Evolutionary conservation across 371 early-diverging fungal species (phyloP).

Genomic region (Syncephalastrum monosporum): DNA sequence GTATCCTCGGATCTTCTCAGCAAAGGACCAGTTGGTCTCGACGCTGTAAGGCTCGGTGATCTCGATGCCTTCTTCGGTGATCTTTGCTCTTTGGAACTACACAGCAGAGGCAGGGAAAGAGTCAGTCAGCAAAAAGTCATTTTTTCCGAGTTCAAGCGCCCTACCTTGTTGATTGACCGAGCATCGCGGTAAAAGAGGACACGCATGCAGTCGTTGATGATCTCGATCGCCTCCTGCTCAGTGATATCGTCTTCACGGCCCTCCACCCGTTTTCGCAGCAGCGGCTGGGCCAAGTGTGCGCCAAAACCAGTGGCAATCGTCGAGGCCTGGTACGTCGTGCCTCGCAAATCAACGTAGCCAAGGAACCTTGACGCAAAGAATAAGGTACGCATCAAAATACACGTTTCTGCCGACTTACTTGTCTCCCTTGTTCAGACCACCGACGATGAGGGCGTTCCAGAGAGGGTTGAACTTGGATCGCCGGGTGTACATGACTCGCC

Average conservation of each 20-base stretch:
- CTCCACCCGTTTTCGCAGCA: slow-evolving; percentile 92
- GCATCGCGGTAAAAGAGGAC: slow-evolving; percentile 98
- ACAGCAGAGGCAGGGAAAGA: too few species aligned
- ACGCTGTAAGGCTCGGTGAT: slow-evolving; percentile 89
- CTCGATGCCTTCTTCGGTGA: slow-evolving; percentile 78
- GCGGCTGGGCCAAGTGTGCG: slow-evolving; percentile 93
- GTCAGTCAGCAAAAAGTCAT: too few species aligned
- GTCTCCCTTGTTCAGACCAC: slow-evolving; percentile 81
- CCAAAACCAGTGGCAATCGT: slow-evolving; percentile 98
- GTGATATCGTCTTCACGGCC: slow-evolving; percentile 81
- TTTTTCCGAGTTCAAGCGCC: background rate
- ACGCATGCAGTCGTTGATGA: slow-evolving; percentile 91
- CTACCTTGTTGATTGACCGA: slow-evolving; percentile 90
- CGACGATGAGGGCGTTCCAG: slow-evolving; percentile 95
- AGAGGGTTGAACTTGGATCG: slow-evolving; percentile 93
- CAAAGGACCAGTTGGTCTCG: slow-evolving; percentile 94
- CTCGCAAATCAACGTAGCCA: slow-evolving; percentile 95
- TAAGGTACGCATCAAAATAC: background rate
- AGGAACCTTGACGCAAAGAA: slow-evolving; percentile 68
- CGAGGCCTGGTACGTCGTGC: slow-evolving; percentile 91
- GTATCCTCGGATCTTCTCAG: slow-evolving; percentile 87
- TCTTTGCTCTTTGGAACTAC: slow-evolving; percentile 89
- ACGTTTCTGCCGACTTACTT: slow-evolving; percentile 27
- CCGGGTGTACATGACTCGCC: slow-evolving; percentile 93
- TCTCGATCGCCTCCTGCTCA: slow-evolving; percentile 89